phyloP scores from a whole-genome alignment of 768 basidiomycete genomes.

The Calocybe gangraenosa region DNA sequence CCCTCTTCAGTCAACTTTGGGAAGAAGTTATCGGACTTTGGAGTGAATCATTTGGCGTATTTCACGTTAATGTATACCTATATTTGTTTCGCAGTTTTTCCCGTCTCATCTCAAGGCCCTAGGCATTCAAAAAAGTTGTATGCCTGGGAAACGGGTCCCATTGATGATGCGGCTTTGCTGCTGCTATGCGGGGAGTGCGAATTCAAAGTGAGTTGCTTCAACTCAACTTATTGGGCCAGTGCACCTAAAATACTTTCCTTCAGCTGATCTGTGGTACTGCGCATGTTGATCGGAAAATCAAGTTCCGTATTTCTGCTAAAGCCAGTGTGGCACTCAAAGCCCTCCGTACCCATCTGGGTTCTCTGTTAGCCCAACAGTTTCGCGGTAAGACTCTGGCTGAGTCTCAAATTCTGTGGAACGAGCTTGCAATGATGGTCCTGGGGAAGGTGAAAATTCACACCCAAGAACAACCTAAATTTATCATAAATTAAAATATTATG shows the following conservation, averaged over 20 bases:
- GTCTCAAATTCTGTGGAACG: constrained; percentile 68
- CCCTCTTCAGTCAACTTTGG: constrained; percentile 91
- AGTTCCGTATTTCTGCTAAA: constrained; percentile 65
- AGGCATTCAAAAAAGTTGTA: constrained; percentile 95
- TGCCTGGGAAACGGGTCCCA: constrained; percentile 90
- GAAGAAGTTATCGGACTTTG: constrained; percentile 68
- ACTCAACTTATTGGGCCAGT: neutral
- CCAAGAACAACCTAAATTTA: constrained; percentile 11
- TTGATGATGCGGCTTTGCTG: constrained; percentile 77
- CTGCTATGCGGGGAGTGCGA: constrained; percentile 90
- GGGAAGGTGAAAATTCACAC: constrained; percentile 45
- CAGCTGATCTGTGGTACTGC: constrained; percentile 72
- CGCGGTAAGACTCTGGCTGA: constrained; percentile 55
- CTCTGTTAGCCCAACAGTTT: constrained; percentile 62
- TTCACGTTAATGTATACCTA: constrained; percentile 82
- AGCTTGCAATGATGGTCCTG: constrained; percentile 59
- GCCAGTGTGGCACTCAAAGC: constrained; percentile 75
- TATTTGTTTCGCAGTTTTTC: neutral
- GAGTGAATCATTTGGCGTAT: constrained; percentile 70
- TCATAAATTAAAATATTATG: too few relatives aligned
- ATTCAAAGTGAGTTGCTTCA: constrained; percentile 52
- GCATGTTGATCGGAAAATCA: constrained; percentile 83
- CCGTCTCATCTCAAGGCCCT: constrained; percentile 12
- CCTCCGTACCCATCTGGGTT: constrained; percentile 60
- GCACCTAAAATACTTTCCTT: neutral